Conservation (phyloP, 495 filamentous ascomycete species). For the Apiosordaria backusii region DNA sequence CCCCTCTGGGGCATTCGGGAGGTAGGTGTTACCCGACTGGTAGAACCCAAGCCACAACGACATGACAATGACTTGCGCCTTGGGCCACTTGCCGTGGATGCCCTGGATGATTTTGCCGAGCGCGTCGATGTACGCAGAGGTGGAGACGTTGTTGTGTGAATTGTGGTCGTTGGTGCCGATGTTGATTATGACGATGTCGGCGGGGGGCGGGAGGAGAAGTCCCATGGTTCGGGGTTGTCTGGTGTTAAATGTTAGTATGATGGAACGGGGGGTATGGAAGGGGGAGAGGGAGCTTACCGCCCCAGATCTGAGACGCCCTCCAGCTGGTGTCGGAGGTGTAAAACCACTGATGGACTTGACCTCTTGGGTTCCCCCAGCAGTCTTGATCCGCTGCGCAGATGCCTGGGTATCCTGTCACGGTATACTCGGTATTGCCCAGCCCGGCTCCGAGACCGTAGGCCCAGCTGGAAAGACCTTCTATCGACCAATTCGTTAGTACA, state of each 20-base stretch:
- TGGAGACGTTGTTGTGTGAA: constrained; percentile 54
- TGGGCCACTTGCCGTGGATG: constrained; percentile 58
- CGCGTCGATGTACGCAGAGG: constrained; percentile 49
- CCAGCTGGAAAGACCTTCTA: neutral
- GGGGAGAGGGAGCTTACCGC: constrained; percentile 30
- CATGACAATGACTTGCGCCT: constrained; percentile 61
- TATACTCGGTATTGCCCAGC: constrained; percentile 61
- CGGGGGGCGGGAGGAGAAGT: constrained; percentile 55
- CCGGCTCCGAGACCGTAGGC: constrained; percentile 51
- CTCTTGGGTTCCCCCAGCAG: constrained; percentile 56
- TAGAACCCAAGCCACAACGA: constrained; percentile 62
- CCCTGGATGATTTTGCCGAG: constrained; percentile 59
- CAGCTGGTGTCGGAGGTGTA: constrained; percentile 58
- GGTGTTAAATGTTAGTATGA: neutral
- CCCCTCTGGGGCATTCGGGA: constrained; percentile 46
- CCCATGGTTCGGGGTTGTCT: constrained; percentile 57
- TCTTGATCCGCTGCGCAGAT: constrained; percentile 57
- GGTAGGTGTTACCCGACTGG: constrained; percentile 51
- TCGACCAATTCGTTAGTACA: neutral
- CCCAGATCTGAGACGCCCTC: constrained; percentile 50
- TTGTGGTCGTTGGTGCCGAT: constrained; percentile 68
- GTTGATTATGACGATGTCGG: constrained; percentile 65
- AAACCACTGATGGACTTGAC: constrained; percentile 63
- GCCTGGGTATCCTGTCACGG: constrained; percentile 59
- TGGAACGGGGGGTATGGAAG: neutral